Percentiles rank a stretch among this genome's conserved stretches.
Conservation (phyloP, 2,329 filamentous ascomycete species). For the Trichoderma simmonsii region DNA sequence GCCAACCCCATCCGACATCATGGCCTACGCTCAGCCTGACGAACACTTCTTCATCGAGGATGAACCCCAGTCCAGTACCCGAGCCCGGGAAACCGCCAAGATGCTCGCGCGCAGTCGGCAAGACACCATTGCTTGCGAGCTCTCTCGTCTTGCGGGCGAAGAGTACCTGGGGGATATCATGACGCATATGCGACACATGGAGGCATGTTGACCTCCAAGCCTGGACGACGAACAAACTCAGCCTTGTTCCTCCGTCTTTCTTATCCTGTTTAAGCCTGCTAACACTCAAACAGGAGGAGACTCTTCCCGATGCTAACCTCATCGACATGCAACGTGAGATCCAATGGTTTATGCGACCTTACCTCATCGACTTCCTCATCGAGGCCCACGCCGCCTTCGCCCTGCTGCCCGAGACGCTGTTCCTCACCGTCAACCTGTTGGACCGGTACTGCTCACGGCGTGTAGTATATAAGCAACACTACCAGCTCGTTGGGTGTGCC, state of each 20-base stretch:
- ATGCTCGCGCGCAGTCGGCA: slow-evolving; percentile 78
- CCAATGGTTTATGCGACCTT: slow-evolving; percentile 99
- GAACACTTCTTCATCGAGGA: slow-evolving; percentile 57
- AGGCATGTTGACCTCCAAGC: slow-evolving; percentile 50
- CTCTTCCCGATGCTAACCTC: slow-evolving; percentile 90
- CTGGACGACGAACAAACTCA: not conserved
- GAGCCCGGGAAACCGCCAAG: slow-evolving; percentile 71
- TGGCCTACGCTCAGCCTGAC: slow-evolving; percentile 45
- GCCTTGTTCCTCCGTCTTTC: not conserved
- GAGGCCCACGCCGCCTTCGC: slow-evolving; percentile 96
- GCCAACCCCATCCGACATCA: slow-evolving; percentile 34
- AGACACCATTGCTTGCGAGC: slow-evolving; percentile 82
- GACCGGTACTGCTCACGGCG: slow-evolving; percentile 97
- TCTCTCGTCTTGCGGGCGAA: slow-evolving; percentile 79
- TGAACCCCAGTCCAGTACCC: slow-evolving; percentile 55
- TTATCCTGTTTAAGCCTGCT: slow-evolving; percentile 23
- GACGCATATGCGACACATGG: slow-evolving; percentile 93
- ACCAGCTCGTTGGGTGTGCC: slow-evolving; percentile 94
- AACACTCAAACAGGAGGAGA: slow-evolving; percentile 59
- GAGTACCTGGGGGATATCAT: slow-evolving; percentile 95
- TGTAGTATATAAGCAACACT: slow-evolving; percentile 98
- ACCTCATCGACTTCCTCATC: slow-evolving; percentile 95
- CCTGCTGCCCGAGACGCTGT: slow-evolving; percentile 89
- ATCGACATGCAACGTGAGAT: slow-evolving; percentile 99
- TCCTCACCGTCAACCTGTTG: slow-evolving; percentile 92